Conservation (phyloP, 2,329 filamentous ascomycete species). For the Aspergillus fischeri region DNA sequence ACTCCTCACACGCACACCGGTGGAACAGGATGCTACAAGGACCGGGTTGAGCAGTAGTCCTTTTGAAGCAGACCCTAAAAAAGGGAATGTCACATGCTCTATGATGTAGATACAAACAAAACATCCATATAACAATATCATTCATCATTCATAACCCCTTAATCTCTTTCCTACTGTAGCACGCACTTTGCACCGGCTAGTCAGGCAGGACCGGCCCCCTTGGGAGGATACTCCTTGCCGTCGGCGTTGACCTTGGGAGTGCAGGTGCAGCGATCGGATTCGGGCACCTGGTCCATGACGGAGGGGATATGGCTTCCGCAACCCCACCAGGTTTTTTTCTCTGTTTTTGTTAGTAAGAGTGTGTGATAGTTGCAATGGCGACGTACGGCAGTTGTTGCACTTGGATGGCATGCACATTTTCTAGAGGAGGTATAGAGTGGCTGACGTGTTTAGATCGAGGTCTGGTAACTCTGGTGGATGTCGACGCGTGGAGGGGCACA, state of each 20-base stretch:
- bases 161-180: neutral
- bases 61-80: too few relatives aligned
- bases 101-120: neutral
- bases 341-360: slow-evolving; percentile 30
- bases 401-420: slow-evolving; percentile 63
- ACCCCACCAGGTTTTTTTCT: slow-evolving; percentile 61
- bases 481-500: neutral
- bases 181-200: slow-evolving; percentile 19
- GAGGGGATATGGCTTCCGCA: slow-evolving; percentile 59
- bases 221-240: slow-evolving; percentile 62
- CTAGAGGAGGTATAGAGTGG: neutral
- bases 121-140: neutral
- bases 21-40: slow-evolving; percentile 21
- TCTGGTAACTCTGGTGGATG: neutral
- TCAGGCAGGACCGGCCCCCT: slow-evolving; percentile 48
- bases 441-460: neutral
- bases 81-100: neutral
- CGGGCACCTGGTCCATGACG: slow-evolving; percentile 59
- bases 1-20: slow-evolving; percentile 14
- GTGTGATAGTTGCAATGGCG: neutral
- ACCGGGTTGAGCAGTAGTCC: slow-evolving; percentile 9
- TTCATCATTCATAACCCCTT: neutral
- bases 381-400: slow-evolving; percentile 61
- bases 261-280: slow-evolving; percentile 61
- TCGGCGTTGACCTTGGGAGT: slow-evolving; percentile 58